Percentiles rank a stretch among this genome's conserved stretches.
These are phyloP conservation scores for Conoideocrella luteorostrata DNA, from an alignment of 2,329 filamentous ascomycete genomes.

Conservation along the genomic window DNA sequence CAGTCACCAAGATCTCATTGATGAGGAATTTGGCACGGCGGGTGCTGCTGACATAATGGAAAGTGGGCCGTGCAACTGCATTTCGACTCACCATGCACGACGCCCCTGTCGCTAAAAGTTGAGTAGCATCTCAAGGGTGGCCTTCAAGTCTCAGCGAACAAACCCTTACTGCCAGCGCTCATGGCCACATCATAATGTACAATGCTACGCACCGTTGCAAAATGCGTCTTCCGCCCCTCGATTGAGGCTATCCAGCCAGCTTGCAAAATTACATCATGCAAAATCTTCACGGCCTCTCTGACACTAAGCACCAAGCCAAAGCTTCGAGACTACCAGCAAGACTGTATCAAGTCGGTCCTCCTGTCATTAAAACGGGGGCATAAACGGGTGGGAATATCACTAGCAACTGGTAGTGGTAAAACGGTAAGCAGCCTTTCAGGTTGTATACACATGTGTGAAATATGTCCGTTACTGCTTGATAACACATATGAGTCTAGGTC, in stretches of 20 bases:
- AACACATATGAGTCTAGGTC: constrained; percentile 45
- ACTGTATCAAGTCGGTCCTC: constrained; percentile 80
- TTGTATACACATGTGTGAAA: too few species aligned
- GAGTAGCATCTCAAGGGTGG: constrained; percentile 9
- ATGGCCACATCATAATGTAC: constrained; percentile 24
- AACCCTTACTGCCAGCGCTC: not conserved
- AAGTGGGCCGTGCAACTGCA: not conserved
- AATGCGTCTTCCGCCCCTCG: constrained; percentile 19
- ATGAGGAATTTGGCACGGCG: too few species aligned
- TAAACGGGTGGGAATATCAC: constrained; percentile 73
- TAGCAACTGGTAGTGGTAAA: constrained; percentile 86
- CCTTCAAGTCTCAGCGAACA: not conserved
- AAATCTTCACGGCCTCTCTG: constrained; percentile 17
- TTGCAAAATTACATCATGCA: constrained; percentile 11
- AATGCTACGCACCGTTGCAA: constrained; percentile 27
- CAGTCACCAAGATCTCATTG: too few species aligned
- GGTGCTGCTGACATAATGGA: constrained; percentile 6
- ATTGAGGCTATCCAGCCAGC: constrained; percentile 8
- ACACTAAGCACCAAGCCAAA: constrained; percentile 35
- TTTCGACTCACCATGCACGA: too few species aligned
- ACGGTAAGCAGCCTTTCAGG: constrained; percentile 51
- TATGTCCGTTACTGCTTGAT: not conserved
- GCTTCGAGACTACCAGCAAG: constrained; percentile 81
- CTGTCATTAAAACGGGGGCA: constrained; percentile 62
- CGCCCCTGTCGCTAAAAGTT: not conserved